Evolutionary conservation across 371 early-diverging fungal species (phyloP).

Genomic region (Rhizomucor pusillus): DNA sequence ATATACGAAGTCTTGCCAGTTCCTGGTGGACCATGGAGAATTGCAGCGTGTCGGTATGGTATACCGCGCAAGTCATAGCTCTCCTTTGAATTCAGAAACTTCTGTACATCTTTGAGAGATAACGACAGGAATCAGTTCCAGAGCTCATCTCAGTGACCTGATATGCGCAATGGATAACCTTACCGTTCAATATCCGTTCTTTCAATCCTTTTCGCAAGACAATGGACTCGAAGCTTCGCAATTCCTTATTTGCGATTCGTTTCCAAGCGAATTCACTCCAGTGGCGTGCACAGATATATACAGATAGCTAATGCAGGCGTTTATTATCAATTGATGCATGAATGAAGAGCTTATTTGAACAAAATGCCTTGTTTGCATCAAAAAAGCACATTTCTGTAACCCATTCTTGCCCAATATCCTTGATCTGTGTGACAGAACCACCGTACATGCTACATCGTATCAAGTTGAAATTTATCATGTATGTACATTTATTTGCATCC

Average conservation of each 20-base stretch:
- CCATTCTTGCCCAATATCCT: constrained; percentile 6
- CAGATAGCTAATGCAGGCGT: constrained; percentile 14
- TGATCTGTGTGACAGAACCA: too few relatives aligned
- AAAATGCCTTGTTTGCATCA: constrained; percentile 1
- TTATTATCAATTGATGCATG: neutral
- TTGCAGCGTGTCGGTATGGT: constrained; percentile 88
- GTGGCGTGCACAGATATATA: constrained; percentile 24
- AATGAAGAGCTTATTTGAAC: neutral
- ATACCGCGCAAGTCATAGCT: constrained; percentile 91
- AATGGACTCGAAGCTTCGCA: constrained; percentile 30
- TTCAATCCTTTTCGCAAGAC: constrained; percentile 36
- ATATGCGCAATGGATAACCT: neutral
- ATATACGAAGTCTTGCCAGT: constrained; percentile 67
- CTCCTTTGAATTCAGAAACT: constrained; percentile 24
- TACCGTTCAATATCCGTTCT: constrained; percentile 22
- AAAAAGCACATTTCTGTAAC: constrained; percentile 1
- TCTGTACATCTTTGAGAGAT: constrained; percentile 22
- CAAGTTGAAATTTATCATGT: too few relatives aligned
- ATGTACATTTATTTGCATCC: too few relatives aligned
- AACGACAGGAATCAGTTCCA: neutral
- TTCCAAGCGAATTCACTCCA: constrained; percentile 23
- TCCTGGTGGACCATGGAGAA: constrained; percentile 64
- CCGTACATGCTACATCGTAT: too few relatives aligned
- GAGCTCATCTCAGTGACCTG: neutral
- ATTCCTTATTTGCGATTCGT: constrained; percentile 22